Percentiles rank a stretch among this genome's conserved stretches.
Evolutionary conservation across 2,329 filamentous ascomycete genomes (phyloP).

Genomic region (Cordyceps pruinosa): DNA sequence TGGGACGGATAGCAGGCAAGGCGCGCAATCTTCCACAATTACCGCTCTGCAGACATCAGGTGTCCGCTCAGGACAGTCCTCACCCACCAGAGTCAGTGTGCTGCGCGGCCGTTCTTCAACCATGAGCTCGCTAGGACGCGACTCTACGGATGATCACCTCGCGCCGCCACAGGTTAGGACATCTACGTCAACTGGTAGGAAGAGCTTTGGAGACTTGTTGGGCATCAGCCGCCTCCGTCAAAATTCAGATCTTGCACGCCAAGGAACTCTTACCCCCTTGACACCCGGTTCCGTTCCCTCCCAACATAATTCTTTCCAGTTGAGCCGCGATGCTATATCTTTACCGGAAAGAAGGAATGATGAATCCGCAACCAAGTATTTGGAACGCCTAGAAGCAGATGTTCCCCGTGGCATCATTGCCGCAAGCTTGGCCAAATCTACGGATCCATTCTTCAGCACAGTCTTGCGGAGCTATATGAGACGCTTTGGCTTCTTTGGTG

Average conservation of each 20-base stretch:
- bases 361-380: conserved; percentile 84
- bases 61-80: conserved; percentile 57
- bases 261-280: conserved; percentile 60
- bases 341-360: conserved; percentile 77
- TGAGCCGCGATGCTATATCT: conserved; percentile 62
- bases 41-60: conserved; percentile 39
- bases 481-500: conserved; percentile 88
- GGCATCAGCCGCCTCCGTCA: conserved; percentile 72
- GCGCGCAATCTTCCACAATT: conserved; percentile 34
- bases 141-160: conserved; percentile 64
- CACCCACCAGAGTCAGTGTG: conserved; percentile 53
- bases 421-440: conserved; percentile 76
- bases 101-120: conserved; percentile 80
- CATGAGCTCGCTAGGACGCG: conserved; percentile 71
- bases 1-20: conserved; percentile 24
- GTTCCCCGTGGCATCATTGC: conserved; percentile 78
- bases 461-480: conserved; percentile 93
- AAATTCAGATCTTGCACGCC: conserved; percentile 66
- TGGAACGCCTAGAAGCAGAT: conserved; percentile 73
- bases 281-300: conserved; percentile 66
- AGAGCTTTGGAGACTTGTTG: conserved; percentile 88
- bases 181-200: conserved; percentile 83
- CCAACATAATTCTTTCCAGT: conserved; percentile 76
- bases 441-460: conserved; percentile 73
- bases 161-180: conserved; percentile 63